Evolutionary conservation across 257 asterid genomes (phyloP).

Genomic region (Asclepias syriaca): DNA sequence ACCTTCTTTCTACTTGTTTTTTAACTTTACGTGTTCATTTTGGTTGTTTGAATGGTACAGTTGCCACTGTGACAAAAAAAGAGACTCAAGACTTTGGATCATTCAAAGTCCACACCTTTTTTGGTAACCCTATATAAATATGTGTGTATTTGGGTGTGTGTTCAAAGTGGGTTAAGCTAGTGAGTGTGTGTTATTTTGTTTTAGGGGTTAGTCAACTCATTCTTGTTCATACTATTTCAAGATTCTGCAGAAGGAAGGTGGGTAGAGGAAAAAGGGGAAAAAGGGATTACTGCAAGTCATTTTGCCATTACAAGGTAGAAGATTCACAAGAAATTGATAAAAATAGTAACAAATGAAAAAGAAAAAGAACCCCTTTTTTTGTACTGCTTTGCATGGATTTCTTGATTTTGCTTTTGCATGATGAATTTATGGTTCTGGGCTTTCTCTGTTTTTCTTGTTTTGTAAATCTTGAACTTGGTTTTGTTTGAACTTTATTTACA

Average conservation of each 20-base stretch:
- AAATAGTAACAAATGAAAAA: too few species aligned
- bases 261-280: neutral
- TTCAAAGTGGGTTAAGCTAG: neutral
- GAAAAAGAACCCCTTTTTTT: neutral
- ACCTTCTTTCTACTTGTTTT: neutral
- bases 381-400: neutral
- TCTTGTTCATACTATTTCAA: constrained; percentile 2
- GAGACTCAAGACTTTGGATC: constrained; percentile 5
- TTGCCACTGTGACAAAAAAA: neutral
- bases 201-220: neutral
- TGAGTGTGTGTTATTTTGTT: constrained; percentile 2
- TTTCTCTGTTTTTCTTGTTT: neutral
- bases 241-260: neutral
- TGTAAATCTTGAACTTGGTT: neutral
- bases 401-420: neutral
- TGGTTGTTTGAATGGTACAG: neutral
- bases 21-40: constrained; percentile 12
- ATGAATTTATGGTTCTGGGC: neutral
- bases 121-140: neutral
- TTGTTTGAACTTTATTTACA: too few species aligned
- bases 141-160: neutral
- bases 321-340: neutral
- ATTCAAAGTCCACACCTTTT: constrained; percentile 11
- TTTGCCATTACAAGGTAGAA: constrained; percentile 14
- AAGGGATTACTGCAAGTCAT: neutral